Conservation (phyloP, 1,284 basidiomycete genomes). For the Peniophora sp. region DNA sequence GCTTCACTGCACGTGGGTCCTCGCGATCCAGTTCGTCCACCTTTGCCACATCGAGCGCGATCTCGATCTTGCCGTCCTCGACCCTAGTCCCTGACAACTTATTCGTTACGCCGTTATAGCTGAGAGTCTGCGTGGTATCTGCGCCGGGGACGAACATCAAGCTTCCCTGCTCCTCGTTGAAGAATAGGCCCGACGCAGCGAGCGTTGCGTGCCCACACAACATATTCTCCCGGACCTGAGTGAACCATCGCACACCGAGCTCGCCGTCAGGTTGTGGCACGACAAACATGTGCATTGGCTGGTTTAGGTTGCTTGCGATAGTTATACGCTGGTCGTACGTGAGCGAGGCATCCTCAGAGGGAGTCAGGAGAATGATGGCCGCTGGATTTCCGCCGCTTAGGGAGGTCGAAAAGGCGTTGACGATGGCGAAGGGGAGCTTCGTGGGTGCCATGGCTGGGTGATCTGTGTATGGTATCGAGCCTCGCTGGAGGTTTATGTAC, state of each 20-base stretch:
- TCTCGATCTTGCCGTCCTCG: slow-evolving; percentile 25
- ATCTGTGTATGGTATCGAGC: no score
- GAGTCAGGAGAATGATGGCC: neutral
- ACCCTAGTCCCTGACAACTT: slow-evolving; percentile 17
- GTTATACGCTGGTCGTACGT: neutral
- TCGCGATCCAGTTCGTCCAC: slow-evolving; percentile 5
- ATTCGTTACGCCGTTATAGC: slow-evolving; percentile 22
- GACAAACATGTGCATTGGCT: neutral
- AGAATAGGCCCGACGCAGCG: slow-evolving; percentile 34
- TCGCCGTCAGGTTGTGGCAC: neutral
- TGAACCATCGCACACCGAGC: slow-evolving; percentile 35
- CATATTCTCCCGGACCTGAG: slow-evolving; percentile 22
- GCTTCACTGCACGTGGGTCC: slow-evolving; percentile 16
- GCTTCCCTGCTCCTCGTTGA: slow-evolving; percentile 17
- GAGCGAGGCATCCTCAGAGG: neutral
- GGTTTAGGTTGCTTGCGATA: neutral
- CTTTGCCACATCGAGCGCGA: slow-evolving; percentile 20
- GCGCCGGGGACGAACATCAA: slow-evolving; percentile 11
- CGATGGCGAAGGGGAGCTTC: neutral
- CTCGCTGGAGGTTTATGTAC: no score
- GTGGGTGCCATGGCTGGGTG: neutral
- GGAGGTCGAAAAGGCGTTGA: neutral
- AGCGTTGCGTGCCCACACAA: slow-evolving; percentile 47
- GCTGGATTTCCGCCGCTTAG: neutral
- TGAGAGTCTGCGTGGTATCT: slow-evolving; percentile 21